Evolutionary conservation across 495 filamentous ascomycete species (phyloP), one percentile per base, ranked within the genome.

Genomic region (Lophiotrema nucula): DNA sequence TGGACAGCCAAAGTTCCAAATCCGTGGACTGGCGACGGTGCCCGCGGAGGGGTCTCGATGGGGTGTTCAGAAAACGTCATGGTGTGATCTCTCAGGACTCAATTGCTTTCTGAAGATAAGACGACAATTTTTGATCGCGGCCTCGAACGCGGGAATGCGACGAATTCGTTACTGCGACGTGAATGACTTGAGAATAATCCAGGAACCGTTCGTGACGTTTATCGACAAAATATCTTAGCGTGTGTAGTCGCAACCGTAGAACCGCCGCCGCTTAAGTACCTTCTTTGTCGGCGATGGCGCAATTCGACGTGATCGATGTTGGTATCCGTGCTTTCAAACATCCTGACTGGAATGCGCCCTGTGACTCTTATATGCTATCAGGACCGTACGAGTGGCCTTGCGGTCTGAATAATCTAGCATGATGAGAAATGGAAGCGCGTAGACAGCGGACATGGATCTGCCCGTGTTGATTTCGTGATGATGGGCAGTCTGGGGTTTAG

Each of bases 1-100:
- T 98, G 93, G 12, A 98, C 93, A 41, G 93, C 93, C 23, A 93
- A 79, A 26, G 93, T 98, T 19, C 88, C 93, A 73, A 98, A 98
- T 21, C 81, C 77, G 66, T 86, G 83, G 23, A 81, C 72, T 51
- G 83, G 82, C 16, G 81, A 81, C 13, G 81, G 76, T 28, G 81
- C 75, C 23, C 81, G 71, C 8, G 79, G 80, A 16, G 81, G 81
- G 6, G 81, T 83, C 55, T 83, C 78, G 55, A 83, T 81, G 11
- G 79, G 69, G 37, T 73, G 64, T n/a, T 76, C 72, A 19, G 58
- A 16, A 33, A 65, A 47, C 23, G 73, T 70, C 73, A 77, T 79
- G 35, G 31, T 70, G 63, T 22, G 6, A 15, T 35, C 11, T 6
- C 16, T 10, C 11, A 4, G 44, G 8, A 21, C 6, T 10, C n/a